phyloP scores from a whole-genome alignment of 805 yeast species.

The Yarrowia yakushimensis region DNA sequence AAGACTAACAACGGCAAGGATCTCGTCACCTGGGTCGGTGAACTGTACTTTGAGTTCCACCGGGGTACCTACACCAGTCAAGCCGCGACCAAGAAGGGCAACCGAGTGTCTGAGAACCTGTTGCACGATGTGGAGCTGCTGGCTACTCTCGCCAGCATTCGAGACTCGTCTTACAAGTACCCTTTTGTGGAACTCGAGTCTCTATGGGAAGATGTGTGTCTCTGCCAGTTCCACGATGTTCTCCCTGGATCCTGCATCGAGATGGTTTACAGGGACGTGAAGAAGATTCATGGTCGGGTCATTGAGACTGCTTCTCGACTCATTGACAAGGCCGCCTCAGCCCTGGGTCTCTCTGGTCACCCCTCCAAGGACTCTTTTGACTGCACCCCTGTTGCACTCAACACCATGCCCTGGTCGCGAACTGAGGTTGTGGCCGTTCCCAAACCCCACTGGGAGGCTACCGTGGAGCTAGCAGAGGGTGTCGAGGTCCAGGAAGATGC shows the following conservation, averaged over 20 bases:
- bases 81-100: conserved; percentile 75
- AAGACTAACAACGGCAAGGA: conserved; percentile 61
- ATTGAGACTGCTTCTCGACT: conserved; percentile 52
- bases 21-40: conserved; percentile 90
- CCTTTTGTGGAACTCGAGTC: conserved; percentile 65
- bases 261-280: conserved; percentile 87
- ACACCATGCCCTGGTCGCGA: conserved; percentile 67
- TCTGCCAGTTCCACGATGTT: conserved; percentile 97
- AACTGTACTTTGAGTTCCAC: conserved; percentile 89
- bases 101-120: conserved; percentile 70
- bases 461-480: conserved; percentile 38
- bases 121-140: conserved; percentile 82
- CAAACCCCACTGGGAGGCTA: conserved; percentile 1
- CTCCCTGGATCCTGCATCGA: conserved; percentile 95
- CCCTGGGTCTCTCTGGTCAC: conserved; percentile 38
- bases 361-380: conserved; percentile 17
- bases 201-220: conserved; percentile 82
- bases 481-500: conserved; percentile 40
- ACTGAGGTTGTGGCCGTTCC: conserved; percentile 45
- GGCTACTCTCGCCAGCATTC: conserved; percentile 70
- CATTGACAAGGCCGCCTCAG: conserved; percentile 49
- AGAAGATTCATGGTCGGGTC: conserved; percentile 65
- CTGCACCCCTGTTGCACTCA: conserved; percentile 37
- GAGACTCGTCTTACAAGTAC: conserved; percentile 54
- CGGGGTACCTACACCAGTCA: conserved; percentile 97